Evolutionary conservation across 1,284 basidiomycete species (phyloP).

Genomic region (Singerocomus inundabilis): DNA sequence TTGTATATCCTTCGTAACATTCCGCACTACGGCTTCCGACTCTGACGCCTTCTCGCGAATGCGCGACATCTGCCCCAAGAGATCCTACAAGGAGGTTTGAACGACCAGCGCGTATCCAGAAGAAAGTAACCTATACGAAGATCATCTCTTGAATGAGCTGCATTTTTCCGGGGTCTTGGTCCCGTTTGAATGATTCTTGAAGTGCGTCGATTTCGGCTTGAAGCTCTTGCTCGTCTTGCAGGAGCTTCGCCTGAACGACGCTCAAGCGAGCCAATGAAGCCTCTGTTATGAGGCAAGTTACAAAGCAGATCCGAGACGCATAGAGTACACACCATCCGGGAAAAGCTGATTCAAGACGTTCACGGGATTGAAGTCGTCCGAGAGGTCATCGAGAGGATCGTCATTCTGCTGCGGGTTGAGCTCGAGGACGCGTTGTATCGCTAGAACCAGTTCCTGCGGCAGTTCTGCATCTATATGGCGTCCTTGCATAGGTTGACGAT

Average conservation of each 20-base stretch:
- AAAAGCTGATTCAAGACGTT: constrained; percentile 70
- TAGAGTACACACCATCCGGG: constrained; percentile 60
- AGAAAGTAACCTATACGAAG: constrained; percentile 51
- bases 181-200: constrained; percentile 62
- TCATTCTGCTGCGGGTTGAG: constrained; percentile 41
- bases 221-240: constrained; percentile 60
- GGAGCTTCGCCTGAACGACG: constrained; percentile 58
- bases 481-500: constrained; percentile 23
- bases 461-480: constrained; percentile 43
- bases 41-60: constrained; percentile 95
- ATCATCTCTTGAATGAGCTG: constrained; percentile 91
- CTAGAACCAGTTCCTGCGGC: constrained; percentile 62
- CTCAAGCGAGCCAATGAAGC: constrained; percentile 64
- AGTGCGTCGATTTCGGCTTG: constrained; percentile 72
- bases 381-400: constrained; percentile 59
- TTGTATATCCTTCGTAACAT: constrained; percentile 97
- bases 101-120: neutral
- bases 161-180: constrained; percentile 85
- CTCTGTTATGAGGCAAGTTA: constrained; percentile 43
- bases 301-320: neutral
- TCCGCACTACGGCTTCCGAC: constrained; percentile 91
- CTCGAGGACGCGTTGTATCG: constrained; percentile 67
- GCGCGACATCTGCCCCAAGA: constrained; percentile 89
- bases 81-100: constrained; percentile 54
- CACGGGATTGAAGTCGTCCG: constrained; percentile 56